A percentile compares a stretch with the other conserved stretches of the same genome.
Conservation (phyloP, 2,329 filamentous ascomycete species). For the Neonectria neomacrospora region DNA sequence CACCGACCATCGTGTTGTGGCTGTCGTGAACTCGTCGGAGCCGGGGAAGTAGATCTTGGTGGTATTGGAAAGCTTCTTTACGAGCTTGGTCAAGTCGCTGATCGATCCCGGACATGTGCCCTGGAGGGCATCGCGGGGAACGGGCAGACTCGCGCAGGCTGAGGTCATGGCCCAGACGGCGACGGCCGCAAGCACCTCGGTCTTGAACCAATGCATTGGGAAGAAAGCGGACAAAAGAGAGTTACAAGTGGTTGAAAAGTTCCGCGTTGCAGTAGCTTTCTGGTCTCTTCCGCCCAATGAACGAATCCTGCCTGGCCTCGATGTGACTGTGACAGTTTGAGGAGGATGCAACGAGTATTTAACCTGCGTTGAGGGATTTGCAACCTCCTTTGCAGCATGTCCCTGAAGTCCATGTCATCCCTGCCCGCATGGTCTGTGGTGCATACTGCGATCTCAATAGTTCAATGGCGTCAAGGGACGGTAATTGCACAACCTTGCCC, state of each 20-base stretch:
- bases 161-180: constrained; percentile 42
- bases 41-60: constrained; percentile 57
- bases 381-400: background rate
- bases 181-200: constrained; percentile 43
- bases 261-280: background rate
- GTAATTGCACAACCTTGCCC: background rate
- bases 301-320: background rate
- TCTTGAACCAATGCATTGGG: constrained; percentile 31
- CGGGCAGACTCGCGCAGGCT: constrained; percentile 33
- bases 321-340: background rate
- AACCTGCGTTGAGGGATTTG: constrained; percentile 21
- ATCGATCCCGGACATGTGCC: constrained; percentile 27
- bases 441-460: background rate
- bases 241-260: background rate
- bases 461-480: background rate
- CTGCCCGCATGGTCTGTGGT: background rate
- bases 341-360: constrained; percentile 30
- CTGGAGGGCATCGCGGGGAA: constrained; percentile 27
- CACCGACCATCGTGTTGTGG: constrained; percentile 58
- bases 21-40: constrained; percentile 51
- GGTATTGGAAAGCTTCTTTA: constrained; percentile 48
- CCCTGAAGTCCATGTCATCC: background rate
- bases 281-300: background rate
- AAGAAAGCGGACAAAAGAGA: background rate
- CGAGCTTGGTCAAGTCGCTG: constrained; percentile 40